Evolutionary conservation across 2,329 filamentous ascomycete genomes (phyloP).

Genomic region (Alternaria angustiovoidea): DNA sequence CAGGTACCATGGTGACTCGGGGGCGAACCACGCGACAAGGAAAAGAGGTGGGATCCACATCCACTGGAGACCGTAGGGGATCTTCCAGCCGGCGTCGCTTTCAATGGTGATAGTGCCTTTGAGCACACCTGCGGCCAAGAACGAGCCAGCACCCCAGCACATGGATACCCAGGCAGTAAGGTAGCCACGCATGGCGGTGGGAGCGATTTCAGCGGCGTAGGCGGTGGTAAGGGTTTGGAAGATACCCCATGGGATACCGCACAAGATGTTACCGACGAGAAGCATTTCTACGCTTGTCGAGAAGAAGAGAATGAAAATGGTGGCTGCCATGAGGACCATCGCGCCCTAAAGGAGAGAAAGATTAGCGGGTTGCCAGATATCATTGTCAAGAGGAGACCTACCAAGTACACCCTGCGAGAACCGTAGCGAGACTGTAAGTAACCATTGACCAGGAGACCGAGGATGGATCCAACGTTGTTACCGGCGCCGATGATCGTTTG

Average conservation of each 20-base stretch:
- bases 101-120: conserved; percentile 67
- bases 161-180: conserved; percentile 70
- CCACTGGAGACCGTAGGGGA: conserved; percentile 65
- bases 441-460: conserved; percentile 52
- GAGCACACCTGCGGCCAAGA: conserved; percentile 73
- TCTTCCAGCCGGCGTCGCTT: conserved; percentile 71
- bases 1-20: conserved; percentile 71
- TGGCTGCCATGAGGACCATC: conserved; percentile 28
- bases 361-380: conserved; percentile 14
- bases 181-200: conserved; percentile 58
- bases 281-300: conserved; percentile 49
- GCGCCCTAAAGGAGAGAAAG: conserved; percentile 14
- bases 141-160: conserved; percentile 75
- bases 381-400: conserved; percentile 42
- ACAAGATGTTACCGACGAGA: conserved; percentile 63
- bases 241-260: conserved; percentile 27
- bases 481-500: conserved; percentile 53
- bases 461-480: conserved; percentile 48
- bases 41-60: conserved; percentile 64
- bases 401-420: conserved; percentile 51
- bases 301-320: conserved; percentile 55
- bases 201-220: conserved; percentile 66
- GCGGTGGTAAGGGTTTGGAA: conserved; percentile 62
- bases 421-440: conserved; percentile 51
- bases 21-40: conserved; percentile 14